Evolutionary conservation across 768 basidiomycete species (phyloP).

Genomic region (Boletus pseudopeckii): DNA sequence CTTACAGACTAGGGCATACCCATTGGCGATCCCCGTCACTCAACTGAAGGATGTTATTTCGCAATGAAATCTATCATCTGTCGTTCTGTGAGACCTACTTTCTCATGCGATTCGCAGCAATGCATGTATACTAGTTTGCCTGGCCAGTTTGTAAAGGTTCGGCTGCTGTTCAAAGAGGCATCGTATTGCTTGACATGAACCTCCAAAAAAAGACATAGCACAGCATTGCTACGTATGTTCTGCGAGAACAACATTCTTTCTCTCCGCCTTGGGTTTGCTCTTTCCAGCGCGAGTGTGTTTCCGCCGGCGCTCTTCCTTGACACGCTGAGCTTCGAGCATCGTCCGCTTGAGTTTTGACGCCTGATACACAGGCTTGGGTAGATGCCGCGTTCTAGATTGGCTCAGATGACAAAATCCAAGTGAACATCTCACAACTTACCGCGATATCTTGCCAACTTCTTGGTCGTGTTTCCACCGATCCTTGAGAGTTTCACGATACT

Average conservation of each 20-base stretch:
- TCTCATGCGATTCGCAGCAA: background rate
- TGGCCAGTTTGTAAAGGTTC: background rate
- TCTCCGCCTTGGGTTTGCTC: conserved; percentile 86
- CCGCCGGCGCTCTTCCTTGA: conserved; percentile 91
- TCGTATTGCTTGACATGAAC: conserved; percentile 7
- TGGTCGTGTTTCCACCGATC: conserved; percentile 85
- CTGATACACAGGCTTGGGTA: conserved; percentile 90
- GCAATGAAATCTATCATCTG: conserved; percentile 1
- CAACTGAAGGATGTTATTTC: conserved; percentile 39
- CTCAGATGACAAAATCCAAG: conserved; percentile 1
- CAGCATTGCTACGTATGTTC: conserved; percentile 53
- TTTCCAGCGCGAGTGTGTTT: conserved; percentile 85
- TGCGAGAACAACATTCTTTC: conserved; percentile 79
- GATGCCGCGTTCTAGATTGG: conserved; percentile 60
- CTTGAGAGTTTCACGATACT: conserved; percentile 86
- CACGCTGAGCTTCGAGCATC: conserved; percentile 84
- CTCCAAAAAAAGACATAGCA: conserved; percentile 13
- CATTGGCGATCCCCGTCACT: conserved; percentile 54
- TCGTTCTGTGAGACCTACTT: conserved; percentile 5
- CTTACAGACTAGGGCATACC: conserved; percentile 44
- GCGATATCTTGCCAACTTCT: conserved; percentile 75
- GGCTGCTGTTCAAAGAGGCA: background rate
- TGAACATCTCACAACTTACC: conserved; percentile 47
- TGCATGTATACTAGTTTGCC: conserved; percentile 1
- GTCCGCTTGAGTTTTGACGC: conserved; percentile 84